phyloP scores from a whole-genome alignment of 2,329 filamentous ascomycete species.

The Xylariaceae sp. region DNA sequence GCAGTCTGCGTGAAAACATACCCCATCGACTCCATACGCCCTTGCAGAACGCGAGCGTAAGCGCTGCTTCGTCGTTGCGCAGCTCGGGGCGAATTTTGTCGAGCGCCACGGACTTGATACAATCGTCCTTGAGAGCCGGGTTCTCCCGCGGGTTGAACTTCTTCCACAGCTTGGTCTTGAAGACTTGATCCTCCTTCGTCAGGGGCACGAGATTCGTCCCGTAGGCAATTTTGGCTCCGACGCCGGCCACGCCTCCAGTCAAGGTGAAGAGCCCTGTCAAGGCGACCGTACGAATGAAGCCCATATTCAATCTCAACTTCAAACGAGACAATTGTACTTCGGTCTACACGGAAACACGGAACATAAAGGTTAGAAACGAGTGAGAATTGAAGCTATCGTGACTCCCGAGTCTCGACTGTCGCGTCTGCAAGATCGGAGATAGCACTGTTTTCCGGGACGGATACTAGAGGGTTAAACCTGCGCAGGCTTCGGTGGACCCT shows the following conservation, averaged over 20 bases:
- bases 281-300: conserved; percentile 43
- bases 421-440: too few species aligned
- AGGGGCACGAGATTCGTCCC: conserved; percentile 56
- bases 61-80: conserved; percentile 53
- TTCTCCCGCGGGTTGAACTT: conserved; percentile 61
- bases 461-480: too few species aligned
- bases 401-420: too few species aligned
- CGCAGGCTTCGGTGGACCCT: too few species aligned
- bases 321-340: too few species aligned
- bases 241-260: conserved; percentile 46
- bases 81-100: conserved; percentile 62
- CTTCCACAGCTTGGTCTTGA: conserved; percentile 52
- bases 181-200: conserved; percentile 56
- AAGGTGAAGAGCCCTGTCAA: conserved; percentile 43
- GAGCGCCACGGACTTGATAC: conserved; percentile 59
- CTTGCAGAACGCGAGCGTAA: conserved; percentile 63
- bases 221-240: conserved; percentile 46
- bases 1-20: too few species aligned
- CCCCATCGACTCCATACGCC: conserved; percentile 64
- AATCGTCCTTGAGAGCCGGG: conserved; percentile 61
- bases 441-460: too few species aligned
- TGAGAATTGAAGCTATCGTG: not conserved
- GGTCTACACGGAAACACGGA: not conserved
- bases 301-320: conserved; percentile 37
- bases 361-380: not conserved